A percentile compares a stretch with the other conserved stretches of the same genome.
Evolutionary conservation across 768 basidiomycete genomes (phyloP).

Genomic region (Kwoniella dejecticola): DNA sequence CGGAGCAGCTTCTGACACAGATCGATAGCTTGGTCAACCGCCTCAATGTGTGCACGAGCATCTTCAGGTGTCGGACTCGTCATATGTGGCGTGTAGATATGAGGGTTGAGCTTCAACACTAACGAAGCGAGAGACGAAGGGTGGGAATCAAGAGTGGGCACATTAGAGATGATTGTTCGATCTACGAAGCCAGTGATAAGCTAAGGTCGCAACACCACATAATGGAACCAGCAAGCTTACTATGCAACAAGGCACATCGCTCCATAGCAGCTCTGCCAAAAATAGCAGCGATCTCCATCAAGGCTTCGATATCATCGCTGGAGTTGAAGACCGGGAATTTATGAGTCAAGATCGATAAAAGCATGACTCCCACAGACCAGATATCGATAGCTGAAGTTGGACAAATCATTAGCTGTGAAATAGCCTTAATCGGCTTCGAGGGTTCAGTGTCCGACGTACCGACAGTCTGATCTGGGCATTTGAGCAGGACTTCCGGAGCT

Average conservation of each 20-base stretch:
- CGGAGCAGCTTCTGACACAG: slow-evolving; percentile 73
- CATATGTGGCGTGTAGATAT: slow-evolving; percentile 59
- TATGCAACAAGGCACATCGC: slow-evolving; percentile 80
- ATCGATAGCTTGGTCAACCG: slow-evolving; percentile 70
- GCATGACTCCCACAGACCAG: slow-evolving; percentile 90
- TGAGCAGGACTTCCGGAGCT: slow-evolving; percentile 92
- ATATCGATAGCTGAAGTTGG: slow-evolving; percentile 82
- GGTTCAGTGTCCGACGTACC: slow-evolving; percentile 61
- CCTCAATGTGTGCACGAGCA: slow-evolving; percentile 59
- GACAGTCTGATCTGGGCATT: slow-evolving; percentile 88
- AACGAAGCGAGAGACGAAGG: slow-evolving; percentile 73
- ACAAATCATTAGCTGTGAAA: not conserved
- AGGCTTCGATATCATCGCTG: slow-evolving; percentile 88
- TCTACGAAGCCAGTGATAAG: slow-evolving; percentile 60
- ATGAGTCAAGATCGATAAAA: slow-evolving; percentile 85
- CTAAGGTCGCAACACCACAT: not conserved
- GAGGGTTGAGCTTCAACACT: slow-evolving; percentile 75
- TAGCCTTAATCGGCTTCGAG: not conserved
- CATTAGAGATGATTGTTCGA: slow-evolving; percentile 85
- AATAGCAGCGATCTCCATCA: slow-evolving; percentile 90
- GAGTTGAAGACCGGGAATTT: slow-evolving; percentile 96
- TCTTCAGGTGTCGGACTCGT: slow-evolving; percentile 59
- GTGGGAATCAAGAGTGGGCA: slow-evolving; percentile 71
- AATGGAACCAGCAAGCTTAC: slow-evolving; percentile 59
- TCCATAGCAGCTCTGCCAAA: slow-evolving; percentile 83